Evolutionary conservation across 129 eudicot species (phyloP).

Genomic region (Centella asiatica): DNA sequence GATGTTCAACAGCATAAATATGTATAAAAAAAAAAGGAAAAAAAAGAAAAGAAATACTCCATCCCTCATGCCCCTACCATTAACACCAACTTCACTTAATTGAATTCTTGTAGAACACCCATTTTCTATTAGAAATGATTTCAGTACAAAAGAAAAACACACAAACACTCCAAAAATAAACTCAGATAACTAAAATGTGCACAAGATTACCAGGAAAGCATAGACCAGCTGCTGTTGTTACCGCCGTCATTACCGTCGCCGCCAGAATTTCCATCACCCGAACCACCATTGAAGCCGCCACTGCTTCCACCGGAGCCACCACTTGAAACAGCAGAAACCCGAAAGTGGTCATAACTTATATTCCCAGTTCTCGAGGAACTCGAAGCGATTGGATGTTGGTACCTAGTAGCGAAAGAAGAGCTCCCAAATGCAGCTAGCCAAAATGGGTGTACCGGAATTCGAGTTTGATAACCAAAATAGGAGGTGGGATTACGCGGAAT

Average conservation of each 20-base stretch:
- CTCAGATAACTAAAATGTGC: not conserved
- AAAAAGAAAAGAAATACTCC: no score
- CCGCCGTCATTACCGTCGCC: constrained; percentile 20
- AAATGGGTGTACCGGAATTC: constrained; percentile 17
- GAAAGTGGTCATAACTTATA: constrained; percentile 26
- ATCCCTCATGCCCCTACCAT: no score
- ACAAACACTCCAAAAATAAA: not conserved
- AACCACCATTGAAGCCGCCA: constrained; percentile 17
- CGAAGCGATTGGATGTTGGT: constrained; percentile 4
- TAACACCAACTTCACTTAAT: no score
- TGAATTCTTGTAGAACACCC: no score
- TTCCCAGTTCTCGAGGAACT: constrained; percentile 11
- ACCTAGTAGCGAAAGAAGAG: constrained; percentile 12
- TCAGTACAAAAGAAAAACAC: no score
- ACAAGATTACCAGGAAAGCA: constrained; percentile 44
- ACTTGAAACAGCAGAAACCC: constrained; percentile 29
- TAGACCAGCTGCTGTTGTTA: constrained; percentile 42
- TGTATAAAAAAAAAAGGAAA: no score
- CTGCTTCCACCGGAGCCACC: constrained; percentile 26
- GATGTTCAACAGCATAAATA: not conserved
- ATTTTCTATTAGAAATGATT: no score
- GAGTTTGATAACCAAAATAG: constrained; percentile 6
- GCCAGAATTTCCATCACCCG: constrained; percentile 31
- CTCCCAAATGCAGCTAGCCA: constrained; percentile 15
- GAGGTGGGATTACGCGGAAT: constrained; percentile 17